Percentiles rank a stretch among this genome's conserved stretches.
Evolutionary conservation across 805 yeast species (phyloP).

Genomic region (Sugiyamaella smithiae): DNA sequence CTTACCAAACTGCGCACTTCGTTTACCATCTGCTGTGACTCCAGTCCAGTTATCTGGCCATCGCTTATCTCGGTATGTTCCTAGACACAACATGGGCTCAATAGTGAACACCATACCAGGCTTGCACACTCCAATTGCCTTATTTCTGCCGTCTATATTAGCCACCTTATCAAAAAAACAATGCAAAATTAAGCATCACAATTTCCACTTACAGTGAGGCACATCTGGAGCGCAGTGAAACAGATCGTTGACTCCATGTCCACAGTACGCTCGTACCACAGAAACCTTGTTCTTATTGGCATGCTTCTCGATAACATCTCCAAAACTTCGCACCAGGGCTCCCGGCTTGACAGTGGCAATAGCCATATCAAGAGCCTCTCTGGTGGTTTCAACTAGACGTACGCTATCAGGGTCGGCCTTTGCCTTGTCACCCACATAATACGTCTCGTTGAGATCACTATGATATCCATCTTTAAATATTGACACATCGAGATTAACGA

Average conservation of each 20-base stretch:
- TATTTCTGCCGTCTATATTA: conserved; percentile 65
- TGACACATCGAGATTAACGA: conserved; percentile 85
- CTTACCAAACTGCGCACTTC: conserved; percentile 81
- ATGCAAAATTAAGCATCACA: not conserved
- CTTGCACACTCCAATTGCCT: conserved; percentile 88
- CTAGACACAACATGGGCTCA: conserved; percentile 94
- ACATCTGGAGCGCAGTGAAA: conserved; percentile 93
- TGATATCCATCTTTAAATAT: conserved; percentile 85
- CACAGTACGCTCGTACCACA: conserved; percentile 87
- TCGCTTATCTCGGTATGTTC: conserved; percentile 69
- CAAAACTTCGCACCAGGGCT: conserved; percentile 76
- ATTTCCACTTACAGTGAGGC: conserved; percentile 71
- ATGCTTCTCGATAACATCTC: conserved; percentile 82
- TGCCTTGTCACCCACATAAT: conserved; percentile 90
- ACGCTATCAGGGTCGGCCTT: conserved; percentile 76
- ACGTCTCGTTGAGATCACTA: conserved; percentile 94
- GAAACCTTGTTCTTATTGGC: conserved; percentile 76
- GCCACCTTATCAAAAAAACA: not conserved
- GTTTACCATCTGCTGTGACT: conserved; percentile 77
- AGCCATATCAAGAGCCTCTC: conserved; percentile 83
- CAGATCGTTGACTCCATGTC: conserved; percentile 84
- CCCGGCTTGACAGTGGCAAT: conserved; percentile 90
- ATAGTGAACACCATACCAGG: conserved; percentile 97
- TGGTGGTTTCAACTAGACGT: conserved; percentile 84
- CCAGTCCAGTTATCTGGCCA: conserved; percentile 99